Evolutionary conservation across 2,329 filamentous ascomycete species (phyloP), one percentile per base, ranked within the genome.

Genomic region (Fusarium sp.): DNA sequence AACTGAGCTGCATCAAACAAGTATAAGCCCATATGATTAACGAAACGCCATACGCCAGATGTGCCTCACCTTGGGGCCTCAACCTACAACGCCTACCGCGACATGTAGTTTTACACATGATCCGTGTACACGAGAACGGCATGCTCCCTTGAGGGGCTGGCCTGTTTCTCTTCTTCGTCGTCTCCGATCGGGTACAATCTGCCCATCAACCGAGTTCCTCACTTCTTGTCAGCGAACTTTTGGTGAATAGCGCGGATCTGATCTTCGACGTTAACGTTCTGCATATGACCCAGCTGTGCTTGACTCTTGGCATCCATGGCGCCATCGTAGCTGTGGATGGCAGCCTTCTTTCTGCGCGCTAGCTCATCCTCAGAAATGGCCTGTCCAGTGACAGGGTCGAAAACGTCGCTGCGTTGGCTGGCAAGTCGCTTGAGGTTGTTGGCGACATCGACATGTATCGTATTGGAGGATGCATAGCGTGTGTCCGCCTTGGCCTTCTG

Each of bases 361-460:
- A 90, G 84, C 79, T 94, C 93, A 80, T 97, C 95, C 73, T 94
- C 91, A 8, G 91, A 88, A 38, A 94, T 82, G 2, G 90, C 86
- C 73, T 92, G 87, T 2, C 93, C 93, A 0, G 91, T 92, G 21
- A 89, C 87, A 3, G 88, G 86, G 75, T 98, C 95, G 75, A 97
- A 97, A 23, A 98, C 89, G 78, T 98, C 96, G 74, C 89, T 92
- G 52, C 96, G 90, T 82, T 97, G 94, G 75, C 94, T 95, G 30
- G 95, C 95, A 58, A 98, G 87, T n/a, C 96, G 92, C 86, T 98
- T 98, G 72, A 98, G 88, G 80, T 98, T 98, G 81, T 94, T 95
- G 58, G 95, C 95, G 50, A 97, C 94, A 76, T 98, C 96, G 38
- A 89, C 90, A 7, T 94, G 96, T 2, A 93, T 94, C 15, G 97